A percentile compares a stretch with the other conserved stretches of the same genome.
Evolutionary conservation across 257 asterid genomes (phyloP).

Genomic region (Apocynum venetum): DNA sequence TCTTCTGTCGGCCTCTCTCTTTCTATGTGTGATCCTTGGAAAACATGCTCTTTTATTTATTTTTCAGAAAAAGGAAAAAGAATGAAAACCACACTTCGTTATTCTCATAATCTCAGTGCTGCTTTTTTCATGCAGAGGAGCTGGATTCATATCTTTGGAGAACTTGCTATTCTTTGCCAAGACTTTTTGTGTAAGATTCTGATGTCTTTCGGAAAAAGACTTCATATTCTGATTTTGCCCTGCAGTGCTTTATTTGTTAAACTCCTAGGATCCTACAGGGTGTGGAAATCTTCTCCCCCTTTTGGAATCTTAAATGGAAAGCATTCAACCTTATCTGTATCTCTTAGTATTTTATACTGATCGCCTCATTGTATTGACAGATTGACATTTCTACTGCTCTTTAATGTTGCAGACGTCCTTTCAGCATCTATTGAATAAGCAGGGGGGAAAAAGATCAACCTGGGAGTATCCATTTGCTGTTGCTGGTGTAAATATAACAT

Average conservation of each 20-base stretch:
- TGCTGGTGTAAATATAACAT: slow-evolving; percentile 81
- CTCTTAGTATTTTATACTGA: background rate
- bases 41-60: background rate
- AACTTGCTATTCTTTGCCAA: slow-evolving; percentile 76
- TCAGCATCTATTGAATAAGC: slow-evolving; percentile 65
- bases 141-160: slow-evolving; percentile 84
- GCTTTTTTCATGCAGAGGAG: slow-evolving; percentile 52
- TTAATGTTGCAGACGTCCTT: slow-evolving; percentile 46
- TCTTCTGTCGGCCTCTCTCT: background rate
- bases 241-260: background rate
- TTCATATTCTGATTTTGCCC: background rate
- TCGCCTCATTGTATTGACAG: background rate
- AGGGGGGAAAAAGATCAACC: slow-evolving; percentile 64
- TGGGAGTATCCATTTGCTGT: slow-evolving; percentile 98
- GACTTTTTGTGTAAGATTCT: slow-evolving; percentile 57
- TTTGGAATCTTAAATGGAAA: background rate
- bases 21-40: background rate
- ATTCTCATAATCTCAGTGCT: slow-evolving; percentile 2
- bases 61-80: background rate
- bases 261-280: background rate
- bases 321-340: background rate
- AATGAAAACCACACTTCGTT: background rate
- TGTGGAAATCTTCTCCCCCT: background rate
- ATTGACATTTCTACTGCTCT: background rate
- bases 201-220: background rate